These are phyloP conservation scores for Dactylellina parvicollis DNA, from an alignment of 2,329 filamentous ascomycete genomes.

Conservation along the genomic window DNA sequence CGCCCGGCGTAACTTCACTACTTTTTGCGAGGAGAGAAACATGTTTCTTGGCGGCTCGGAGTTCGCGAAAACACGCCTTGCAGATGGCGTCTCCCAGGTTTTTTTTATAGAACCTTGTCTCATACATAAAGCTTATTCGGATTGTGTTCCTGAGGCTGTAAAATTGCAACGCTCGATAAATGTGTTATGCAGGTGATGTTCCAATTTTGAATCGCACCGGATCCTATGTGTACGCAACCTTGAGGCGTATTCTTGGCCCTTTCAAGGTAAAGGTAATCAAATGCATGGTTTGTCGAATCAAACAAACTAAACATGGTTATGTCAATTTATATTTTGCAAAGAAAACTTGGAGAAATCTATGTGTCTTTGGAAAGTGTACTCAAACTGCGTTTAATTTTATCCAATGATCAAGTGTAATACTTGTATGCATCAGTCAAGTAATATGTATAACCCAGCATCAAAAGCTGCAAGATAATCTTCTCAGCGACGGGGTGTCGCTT, in stretches of 20 bases:
- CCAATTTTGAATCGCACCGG: not conserved
- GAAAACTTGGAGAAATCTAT: too few species aligned
- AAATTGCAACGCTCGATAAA: conserved; percentile 25
- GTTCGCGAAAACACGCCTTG: conserved; percentile 22
- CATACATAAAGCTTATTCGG: conserved; percentile 31
- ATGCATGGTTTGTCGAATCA: too few species aligned
- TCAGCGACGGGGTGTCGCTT: too few species aligned
- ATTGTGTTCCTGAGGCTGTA: conserved; percentile 33
- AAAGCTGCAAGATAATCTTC: too few species aligned
- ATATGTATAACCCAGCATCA: too few species aligned
- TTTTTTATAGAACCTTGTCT: conserved; percentile 23
- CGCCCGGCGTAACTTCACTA: conserved; percentile 14
- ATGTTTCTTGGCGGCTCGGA: conserved; percentile 13
- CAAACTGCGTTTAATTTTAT: too few species aligned
- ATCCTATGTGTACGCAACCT: not conserved
- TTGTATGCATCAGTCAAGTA: too few species aligned
- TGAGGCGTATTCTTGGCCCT: not conserved
- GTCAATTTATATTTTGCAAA: too few species aligned
- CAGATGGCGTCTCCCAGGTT: conserved; percentile 20
- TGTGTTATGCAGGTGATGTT: not conserved
- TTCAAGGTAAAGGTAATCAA: too few species aligned
- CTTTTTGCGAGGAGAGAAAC: not conserved
- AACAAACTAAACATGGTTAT: too few species aligned
- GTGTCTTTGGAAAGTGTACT: too few species aligned
- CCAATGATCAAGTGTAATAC: too few species aligned